These are phyloP conservation scores for Aspergillus affinis DNA, from an alignment of 495 filamentous ascomycete species.

Conservation along the genomic window DNA sequence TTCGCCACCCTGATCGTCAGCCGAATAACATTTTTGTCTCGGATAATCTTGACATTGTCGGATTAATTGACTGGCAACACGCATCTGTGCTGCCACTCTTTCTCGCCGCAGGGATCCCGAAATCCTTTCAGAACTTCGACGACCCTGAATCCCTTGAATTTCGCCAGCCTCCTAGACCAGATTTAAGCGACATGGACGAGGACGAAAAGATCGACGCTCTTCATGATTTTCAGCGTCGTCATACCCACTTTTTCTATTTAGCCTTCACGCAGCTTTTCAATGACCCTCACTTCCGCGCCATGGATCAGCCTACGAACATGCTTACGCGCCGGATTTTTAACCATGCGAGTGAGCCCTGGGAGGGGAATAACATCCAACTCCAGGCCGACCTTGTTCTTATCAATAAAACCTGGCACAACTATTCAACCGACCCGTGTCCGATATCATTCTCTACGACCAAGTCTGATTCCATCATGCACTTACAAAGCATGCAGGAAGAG, in stretches of 20 bases:
- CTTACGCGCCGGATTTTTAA: conserved; percentile 8
- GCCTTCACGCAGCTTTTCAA: conserved; percentile 13
- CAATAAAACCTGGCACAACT: conserved; percentile 13
- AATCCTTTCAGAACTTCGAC: conserved; percentile 13
- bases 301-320: conserved; percentile 9
- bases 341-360: conserved; percentile 23
- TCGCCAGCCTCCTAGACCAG: conserved; percentile 3
- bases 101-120: conserved; percentile 6
- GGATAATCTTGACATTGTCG: conserved; percentile 10
- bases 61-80: conserved; percentile 15
- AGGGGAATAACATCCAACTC: conserved; percentile 23
- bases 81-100: conserved; percentile 9
- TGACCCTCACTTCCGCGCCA: conserved; percentile 9
- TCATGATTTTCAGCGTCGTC: conserved; percentile 12
- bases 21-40: conserved; percentile 15
- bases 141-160: conserved; percentile 7
- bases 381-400: conserved; percentile 20
- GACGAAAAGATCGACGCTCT: conserved; percentile 11
- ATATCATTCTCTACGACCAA: conserved; percentile 16
- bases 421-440: conserved; percentile 18
- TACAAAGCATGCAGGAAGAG: conserved; percentile 18
- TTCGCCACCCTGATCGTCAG: conserved; percentile 12
- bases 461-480: conserved; percentile 15
- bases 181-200: conserved; percentile 10
- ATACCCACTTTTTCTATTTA: conserved; percentile 12